Evolutionary conservation across 2,329 filamentous ascomycete genomes (phyloP).

Genomic region (Aspergillus sp.): DNA sequence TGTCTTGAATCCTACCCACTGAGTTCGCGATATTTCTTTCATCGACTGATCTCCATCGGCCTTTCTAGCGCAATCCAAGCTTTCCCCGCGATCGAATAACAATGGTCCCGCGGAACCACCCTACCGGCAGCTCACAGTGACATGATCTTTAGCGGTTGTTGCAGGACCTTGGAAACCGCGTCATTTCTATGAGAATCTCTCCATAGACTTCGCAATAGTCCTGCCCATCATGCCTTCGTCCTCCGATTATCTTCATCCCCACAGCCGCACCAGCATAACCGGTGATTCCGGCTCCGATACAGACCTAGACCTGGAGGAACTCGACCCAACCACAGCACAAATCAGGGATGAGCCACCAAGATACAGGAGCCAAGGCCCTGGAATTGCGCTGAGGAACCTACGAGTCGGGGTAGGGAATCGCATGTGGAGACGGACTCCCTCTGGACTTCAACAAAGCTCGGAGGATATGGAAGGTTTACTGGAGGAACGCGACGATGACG

Average conservation of each 20-base stretch:
- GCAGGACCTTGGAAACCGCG: constrained; percentile 20
- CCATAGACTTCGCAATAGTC: neutral
- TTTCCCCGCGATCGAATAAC: constrained; percentile 7
- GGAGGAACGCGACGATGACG: constrained; percentile 57
- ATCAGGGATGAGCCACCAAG: constrained; percentile 25
- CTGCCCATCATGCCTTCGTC: constrained; percentile 33
- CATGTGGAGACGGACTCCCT: constrained; percentile 35
- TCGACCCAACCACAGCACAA: constrained; percentile 37
- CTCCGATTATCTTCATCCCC: constrained; percentile 34
- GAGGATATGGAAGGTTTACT: constrained; percentile 68
- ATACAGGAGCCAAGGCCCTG: constrained; percentile 33
- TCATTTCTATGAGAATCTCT: constrained; percentile 12
- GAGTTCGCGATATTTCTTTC: neutral
- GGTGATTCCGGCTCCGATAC: constrained; percentile 39
- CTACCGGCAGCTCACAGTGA: constrained; percentile 19
- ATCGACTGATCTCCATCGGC: neutral
- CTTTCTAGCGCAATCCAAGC: neutral
- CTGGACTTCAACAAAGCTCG: constrained; percentile 39
- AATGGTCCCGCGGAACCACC: constrained; percentile 17
- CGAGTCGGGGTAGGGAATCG: constrained; percentile 48
- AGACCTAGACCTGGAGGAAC: constrained; percentile 46
- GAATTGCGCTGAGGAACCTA: constrained; percentile 49
- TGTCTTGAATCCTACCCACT: neutral
- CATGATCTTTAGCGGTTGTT: constrained; percentile 18
- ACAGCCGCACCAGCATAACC: constrained; percentile 29